Conservation (phyloP, 1,139 yeast species). For the Yueomyces sp. region DNA sequence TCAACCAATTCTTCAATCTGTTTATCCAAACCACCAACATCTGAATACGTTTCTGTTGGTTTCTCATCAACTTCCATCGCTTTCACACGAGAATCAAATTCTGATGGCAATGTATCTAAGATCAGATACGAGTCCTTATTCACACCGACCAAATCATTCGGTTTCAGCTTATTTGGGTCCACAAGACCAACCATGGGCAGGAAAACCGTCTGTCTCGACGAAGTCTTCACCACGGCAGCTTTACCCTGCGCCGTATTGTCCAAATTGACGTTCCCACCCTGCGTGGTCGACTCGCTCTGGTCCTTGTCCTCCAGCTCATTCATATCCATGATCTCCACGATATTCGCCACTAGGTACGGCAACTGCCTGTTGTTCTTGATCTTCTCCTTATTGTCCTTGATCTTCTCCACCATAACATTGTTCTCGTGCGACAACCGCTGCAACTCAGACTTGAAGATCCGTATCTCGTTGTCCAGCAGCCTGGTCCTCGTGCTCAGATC, state of each 20-base stretch:
- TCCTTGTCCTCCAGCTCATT: slow-evolving; percentile 65
- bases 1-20: slow-evolving; percentile 96
- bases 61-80: slow-evolving; percentile 99
- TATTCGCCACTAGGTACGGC: slow-evolving; percentile 96
- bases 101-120: slow-evolving; percentile 90
- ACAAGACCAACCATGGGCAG: slow-evolving; percentile 93
- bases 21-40: slow-evolving; percentile 95
- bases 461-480: slow-evolving; percentile 86
- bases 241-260: slow-evolving; percentile 92
- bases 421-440: slow-evolving; percentile 88
- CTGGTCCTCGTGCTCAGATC: slow-evolving; percentile 82
- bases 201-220: slow-evolving; percentile 94
- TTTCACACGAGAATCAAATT: slow-evolving; percentile 92
- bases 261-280: slow-evolving; percentile 90
- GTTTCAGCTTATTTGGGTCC: slow-evolving; percentile 76
- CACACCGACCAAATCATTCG: slow-evolving; percentile 94
- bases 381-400: slow-evolving; percentile 92
- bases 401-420: slow-evolving; percentile 83
- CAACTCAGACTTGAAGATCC: slow-evolving; percentile 86
- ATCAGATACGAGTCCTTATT: slow-evolving; percentile 92
- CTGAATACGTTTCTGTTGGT: slow-evolving; percentile 93
- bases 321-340: slow-evolving; percentile 84
- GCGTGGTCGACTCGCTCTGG: slow-evolving; percentile 46
- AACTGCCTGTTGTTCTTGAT: slow-evolving; percentile 90
- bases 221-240: slow-evolving; percentile 94